Base-by-base conservation (phyloP, 23 red algal genomes). In the Gracilaria vermiculophylla region DNA sequence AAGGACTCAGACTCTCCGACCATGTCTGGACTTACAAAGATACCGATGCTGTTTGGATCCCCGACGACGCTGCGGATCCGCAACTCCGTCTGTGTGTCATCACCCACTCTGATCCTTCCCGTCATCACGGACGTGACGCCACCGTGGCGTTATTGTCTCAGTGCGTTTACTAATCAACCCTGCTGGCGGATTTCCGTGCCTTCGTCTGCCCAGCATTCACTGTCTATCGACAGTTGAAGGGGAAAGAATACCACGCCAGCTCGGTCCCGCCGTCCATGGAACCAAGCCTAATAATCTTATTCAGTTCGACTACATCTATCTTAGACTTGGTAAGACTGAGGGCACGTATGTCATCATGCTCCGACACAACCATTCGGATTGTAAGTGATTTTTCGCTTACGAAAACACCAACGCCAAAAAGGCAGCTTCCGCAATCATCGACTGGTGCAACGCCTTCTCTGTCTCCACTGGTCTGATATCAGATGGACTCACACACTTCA, bases 401-500 rank as follows among this genome's bases (percentile, higher is more conserved):
- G 16, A 15, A 17, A 25, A 81, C 77, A 81, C 54, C 51, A 70
- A 69, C 81, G 58, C 81, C 31, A 33, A 85, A 9, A 81, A 85
- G 8, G 81, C 64, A 1, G 43, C 81, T 33, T 12, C 56, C 2
- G 81, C 58, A 2, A 69, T 69, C 40, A 69, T 85, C 13, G 32
- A 72, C 33, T 85, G 40, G 81, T 69, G 58, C 21, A 23, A 12
- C 24, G 81, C 58, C 27, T 85, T 85, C 37, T 12, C 60, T 9
- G 57, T 70, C 81, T 16, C 65, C 10, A 75, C 53, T 39, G 69
- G 45, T 19, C 49, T 54, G 17, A 87, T 87, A 17, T 74, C 35
- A 4, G 65, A 87, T 43, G 65, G 65, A n/a, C 65, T 47, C 6
- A 87, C 50, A 1, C 82, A 87, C 25, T 87, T 87, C 82, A 73